Conservation (phyloP, 2,329 filamentous ascomycete species). For the Colletotrichum filicis region DNA sequence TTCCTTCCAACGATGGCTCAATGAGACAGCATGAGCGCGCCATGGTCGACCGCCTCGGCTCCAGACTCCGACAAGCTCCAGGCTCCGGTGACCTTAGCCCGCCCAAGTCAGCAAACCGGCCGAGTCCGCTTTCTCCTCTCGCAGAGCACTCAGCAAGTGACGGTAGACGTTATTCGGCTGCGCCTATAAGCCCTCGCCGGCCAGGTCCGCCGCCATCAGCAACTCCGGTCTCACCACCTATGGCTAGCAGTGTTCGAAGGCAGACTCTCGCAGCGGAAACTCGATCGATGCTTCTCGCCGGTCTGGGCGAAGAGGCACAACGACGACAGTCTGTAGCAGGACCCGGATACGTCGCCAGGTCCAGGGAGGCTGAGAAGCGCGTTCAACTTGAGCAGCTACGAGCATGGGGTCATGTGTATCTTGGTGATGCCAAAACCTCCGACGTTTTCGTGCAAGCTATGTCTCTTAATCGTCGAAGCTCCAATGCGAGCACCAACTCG, state of each 20-base stretch:
- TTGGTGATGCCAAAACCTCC: constrained; percentile 52
- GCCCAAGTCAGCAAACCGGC: constrained; percentile 18
- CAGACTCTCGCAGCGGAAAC: constrained; percentile 44
- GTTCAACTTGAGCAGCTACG: constrained; percentile 47
- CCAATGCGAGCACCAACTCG: constrained; percentile 38
- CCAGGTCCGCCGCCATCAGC: constrained; percentile 28
- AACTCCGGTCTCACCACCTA: constrained; percentile 33
- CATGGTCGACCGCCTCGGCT: constrained; percentile 47
- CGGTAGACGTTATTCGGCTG: constrained; percentile 13
- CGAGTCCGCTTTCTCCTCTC: constrained; percentile 33
- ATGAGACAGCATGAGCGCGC: constrained; percentile 50
- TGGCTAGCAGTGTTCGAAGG: constrained; percentile 31
- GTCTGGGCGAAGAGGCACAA: constrained; percentile 36
- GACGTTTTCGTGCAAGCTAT: constrained; percentile 59
- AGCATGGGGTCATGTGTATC: constrained; percentile 54
- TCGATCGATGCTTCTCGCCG: constrained; percentile 45
- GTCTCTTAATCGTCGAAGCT: constrained; percentile 48
- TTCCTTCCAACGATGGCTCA: constrained; percentile 45
- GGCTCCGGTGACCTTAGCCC: constrained; percentile 29
- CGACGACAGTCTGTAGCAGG: constrained; percentile 41
- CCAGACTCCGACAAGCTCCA: constrained; percentile 38
- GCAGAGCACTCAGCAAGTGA: constrained; percentile 6
- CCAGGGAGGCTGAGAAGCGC: constrained; percentile 24
- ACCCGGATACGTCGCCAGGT: constrained; percentile 16
- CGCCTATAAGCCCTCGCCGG: constrained; percentile 24